phyloP scores from a whole-genome alignment of 257 asterid genomes.

The Solanum sitiens region DNA sequence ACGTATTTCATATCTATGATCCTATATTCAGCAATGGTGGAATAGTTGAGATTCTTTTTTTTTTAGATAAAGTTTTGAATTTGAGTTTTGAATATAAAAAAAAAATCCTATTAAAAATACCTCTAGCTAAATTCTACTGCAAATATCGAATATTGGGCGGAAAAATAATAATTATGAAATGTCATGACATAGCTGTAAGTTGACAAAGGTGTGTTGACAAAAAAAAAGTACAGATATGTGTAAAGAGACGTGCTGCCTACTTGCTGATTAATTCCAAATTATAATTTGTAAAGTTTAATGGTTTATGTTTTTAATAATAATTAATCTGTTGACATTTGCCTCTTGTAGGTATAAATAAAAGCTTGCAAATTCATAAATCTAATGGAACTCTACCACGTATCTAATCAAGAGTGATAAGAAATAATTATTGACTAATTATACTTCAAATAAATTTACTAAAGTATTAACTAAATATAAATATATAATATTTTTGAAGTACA shows the following conservation, averaged over 20 bases:
- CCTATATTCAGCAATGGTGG: background rate
- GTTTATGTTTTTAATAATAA: background rate
- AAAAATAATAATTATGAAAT: background rate
- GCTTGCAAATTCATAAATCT: background rate
- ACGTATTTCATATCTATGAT: too few species aligned
- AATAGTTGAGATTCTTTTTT: background rate
- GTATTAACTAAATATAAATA: background rate
- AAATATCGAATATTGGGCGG: too few species aligned
- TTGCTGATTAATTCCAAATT: background rate
- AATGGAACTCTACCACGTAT: background rate
- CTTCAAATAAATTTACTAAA: background rate
- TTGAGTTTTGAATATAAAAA: too few species aligned
- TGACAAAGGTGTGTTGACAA: background rate
- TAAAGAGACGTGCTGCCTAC: background rate
- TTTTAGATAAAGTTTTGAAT: background rate
- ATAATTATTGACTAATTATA: background rate
- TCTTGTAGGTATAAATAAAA: background rate
- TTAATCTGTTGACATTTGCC: background rate
- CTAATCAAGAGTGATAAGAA: background rate
- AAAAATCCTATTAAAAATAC: background rate
- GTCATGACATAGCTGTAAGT: background rate
- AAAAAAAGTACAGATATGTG: background rate
- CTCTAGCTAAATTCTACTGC: fast-evolving
- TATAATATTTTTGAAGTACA: background rate
- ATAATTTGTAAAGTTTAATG: background rate